Conservation (phyloP, 441 rosid genomes). For the Populus hybrid region DNA sequence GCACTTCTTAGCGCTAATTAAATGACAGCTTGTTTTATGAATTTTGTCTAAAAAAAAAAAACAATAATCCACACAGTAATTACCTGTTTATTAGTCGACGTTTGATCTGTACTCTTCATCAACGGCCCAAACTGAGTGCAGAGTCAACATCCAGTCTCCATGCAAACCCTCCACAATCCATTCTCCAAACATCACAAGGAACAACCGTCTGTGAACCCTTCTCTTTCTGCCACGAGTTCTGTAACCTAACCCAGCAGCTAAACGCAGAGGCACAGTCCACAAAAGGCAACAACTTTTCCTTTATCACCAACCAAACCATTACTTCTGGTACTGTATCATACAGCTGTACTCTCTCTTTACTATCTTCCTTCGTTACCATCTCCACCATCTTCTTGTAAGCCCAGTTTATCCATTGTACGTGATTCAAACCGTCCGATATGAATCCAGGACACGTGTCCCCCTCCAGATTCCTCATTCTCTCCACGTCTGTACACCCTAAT, state of each 20-base stretch:
- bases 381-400: constrained; percentile 52
- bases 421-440: constrained; percentile 48
- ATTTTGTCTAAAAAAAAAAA: no score
- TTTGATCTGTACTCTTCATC: not conserved
- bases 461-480: constrained; percentile 38
- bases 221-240: constrained; percentile 36
- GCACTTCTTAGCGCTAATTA: no score
- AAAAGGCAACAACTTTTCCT: constrained; percentile 31
- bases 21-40: no score
- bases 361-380: constrained; percentile 12
- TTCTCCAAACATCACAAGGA: constrained; percentile 80
- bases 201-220: constrained; percentile 33
- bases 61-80: not conserved
- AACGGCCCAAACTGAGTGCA: constrained; percentile 68
- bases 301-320: constrained; percentile 44
- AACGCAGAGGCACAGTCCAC: constrained; percentile 30
- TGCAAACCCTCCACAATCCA: constrained; percentile 74
- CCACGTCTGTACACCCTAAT: constrained; percentile 43
- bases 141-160: constrained; percentile 84
- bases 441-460: constrained; percentile 66
- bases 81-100: not conserved
- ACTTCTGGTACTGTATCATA: constrained; percentile 21
- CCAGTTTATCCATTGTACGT: constrained; percentile 59
- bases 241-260: constrained; percentile 55
- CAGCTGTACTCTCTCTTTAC: not conserved